Conservation (phyloP, 345 rosid species). For the Eucalyptus erythrocorys region DNA sequence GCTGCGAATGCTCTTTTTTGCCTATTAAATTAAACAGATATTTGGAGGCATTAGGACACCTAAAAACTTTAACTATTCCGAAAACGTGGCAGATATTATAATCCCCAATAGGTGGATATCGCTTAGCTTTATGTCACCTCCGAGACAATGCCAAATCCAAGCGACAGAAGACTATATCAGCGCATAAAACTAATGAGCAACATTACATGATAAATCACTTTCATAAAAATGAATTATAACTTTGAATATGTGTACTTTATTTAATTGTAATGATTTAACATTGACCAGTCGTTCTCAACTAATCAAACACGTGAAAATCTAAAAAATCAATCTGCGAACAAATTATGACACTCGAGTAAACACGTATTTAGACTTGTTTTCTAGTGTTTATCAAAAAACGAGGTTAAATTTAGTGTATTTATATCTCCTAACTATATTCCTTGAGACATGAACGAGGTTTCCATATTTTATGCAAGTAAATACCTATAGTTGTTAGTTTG, state of each 20-base stretch:
- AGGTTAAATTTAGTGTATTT: neutral
- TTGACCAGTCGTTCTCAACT: rapidly evolving
- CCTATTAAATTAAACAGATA: neutral
- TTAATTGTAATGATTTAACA: neutral
- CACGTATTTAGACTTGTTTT: neutral
- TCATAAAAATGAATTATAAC: neutral
- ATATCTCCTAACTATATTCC: neutral
- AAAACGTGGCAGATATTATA: neutral
- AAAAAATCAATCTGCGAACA: neutral
- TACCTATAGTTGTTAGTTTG: rapidly evolving
- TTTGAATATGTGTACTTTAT: neutral
- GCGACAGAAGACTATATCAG: rapidly evolving
- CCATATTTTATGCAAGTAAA: neutral
- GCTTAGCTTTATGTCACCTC: neutral
- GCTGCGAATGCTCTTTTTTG: neutral
- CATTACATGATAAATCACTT: neutral
- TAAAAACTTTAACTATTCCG: neutral
- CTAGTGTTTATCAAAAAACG: rapidly evolving
- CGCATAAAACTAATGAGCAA: neutral
- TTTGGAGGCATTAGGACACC: neutral
- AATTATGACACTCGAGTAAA: neutral
- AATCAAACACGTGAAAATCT: neutral
- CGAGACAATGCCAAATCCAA: neutral
- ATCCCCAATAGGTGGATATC: neutral
- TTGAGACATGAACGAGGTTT: rapidly evolving